Conservation (phyloP, 345 rosid genomes). For the Ceriops decandra region DNA sequence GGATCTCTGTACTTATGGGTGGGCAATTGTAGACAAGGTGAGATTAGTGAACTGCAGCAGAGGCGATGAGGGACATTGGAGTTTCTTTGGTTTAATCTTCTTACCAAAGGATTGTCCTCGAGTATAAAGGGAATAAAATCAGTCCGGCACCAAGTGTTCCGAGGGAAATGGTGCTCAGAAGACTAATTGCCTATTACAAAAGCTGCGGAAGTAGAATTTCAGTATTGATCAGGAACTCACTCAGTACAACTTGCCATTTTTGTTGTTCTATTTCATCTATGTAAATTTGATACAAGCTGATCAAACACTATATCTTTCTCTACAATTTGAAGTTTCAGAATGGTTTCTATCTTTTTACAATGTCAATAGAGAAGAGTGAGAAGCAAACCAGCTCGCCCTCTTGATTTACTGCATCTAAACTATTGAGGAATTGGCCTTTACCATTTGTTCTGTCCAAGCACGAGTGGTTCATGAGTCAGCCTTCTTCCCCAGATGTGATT, state of each 20-base stretch:
- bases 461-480: slow-evolving; percentile 1
- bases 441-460: neutral
- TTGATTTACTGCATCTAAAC: neutral
- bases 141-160: neutral
- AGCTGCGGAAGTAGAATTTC: slow-evolving; percentile 11
- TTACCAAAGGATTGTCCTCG: neutral
- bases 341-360: neutral
- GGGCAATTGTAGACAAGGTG: slow-evolving; percentile 59
- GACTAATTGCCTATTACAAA: neutral
- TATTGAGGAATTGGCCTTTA: neutral
- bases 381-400: neutral
- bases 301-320: slow-evolving; percentile 4
- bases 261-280: neutral
- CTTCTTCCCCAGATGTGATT: slow-evolving; percentile 9
- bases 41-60: slow-evolving; percentile 47
- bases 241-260: slow-evolving; percentile 1
- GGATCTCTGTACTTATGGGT: slow-evolving; percentile 61
- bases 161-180: slow-evolving; percentile 10
- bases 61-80: neutral
- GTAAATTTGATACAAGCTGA: slow-evolving; percentile 26
- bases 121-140: slow-evolving; percentile 11
- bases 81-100: neutral
- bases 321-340: neutral
- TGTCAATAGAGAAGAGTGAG: neutral
- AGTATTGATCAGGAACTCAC: neutral